Evolutionary conservation across 225 moss, liverwort and hornwort species (phyloP).

Genomic region (Sphagnum tenellum): DNA sequence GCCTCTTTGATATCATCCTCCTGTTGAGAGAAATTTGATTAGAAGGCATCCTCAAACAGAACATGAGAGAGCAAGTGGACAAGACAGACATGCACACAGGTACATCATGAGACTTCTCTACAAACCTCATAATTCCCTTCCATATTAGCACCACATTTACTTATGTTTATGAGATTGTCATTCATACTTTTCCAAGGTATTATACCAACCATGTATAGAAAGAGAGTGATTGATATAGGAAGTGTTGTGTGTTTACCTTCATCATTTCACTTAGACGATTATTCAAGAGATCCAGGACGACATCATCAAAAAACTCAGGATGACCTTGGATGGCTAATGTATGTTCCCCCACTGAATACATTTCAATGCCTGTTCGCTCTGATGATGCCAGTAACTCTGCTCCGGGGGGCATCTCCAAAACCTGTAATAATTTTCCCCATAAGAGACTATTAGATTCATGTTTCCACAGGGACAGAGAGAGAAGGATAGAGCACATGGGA

Average conservation of each 20-base stretch:
- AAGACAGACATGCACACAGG: background rate
- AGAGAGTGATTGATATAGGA: background rate
- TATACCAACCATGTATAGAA: background rate
- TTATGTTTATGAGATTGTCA: background rate
- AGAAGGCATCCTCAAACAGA: background rate
- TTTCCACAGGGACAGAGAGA: no score
- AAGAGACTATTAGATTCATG: no score
- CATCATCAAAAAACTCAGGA: slow-evolving; percentile 73
- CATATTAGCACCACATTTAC: background rate
- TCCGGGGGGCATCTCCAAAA: slow-evolving; percentile 61
- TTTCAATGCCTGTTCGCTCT: slow-evolving; percentile 56
- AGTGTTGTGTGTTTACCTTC: slow-evolving; percentile 25
- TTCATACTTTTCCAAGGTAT: background rate
- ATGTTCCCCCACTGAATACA: slow-evolving; percentile 73
- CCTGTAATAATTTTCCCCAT: slow-evolving; percentile 15
- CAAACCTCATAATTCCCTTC: background rate
- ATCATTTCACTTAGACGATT: slow-evolving; percentile 37
- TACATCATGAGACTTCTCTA: background rate
- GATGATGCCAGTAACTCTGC: slow-evolving; percentile 76
- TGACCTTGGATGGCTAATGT: slow-evolving; percentile 83
- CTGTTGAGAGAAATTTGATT: slow-evolving; percentile 13
- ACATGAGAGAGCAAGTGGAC: background rate
- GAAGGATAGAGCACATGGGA: no score
- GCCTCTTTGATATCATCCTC: slow-evolving; percentile 41
- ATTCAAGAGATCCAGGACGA: slow-evolving; percentile 63